These are phyloP conservation scores for Cercospora citrullina DNA, from an alignment of 2,329 filamentous ascomycete genomes.

Conservation along the genomic window DNA sequence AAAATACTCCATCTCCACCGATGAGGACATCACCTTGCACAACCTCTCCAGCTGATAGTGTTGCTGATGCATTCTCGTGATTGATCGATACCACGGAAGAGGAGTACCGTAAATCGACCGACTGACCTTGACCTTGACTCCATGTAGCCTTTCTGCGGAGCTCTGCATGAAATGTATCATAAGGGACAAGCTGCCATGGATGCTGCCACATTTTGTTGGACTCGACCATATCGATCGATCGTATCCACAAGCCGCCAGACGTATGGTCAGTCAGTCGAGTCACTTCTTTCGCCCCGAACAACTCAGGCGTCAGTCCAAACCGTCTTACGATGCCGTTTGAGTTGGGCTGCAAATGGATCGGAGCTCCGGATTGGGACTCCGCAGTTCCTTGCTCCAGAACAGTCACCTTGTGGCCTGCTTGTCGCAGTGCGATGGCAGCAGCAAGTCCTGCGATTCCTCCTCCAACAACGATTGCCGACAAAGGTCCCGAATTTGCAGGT, in stretches of 20 bases:
- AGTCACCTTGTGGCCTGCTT: slow-evolving; percentile 53
- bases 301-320: slow-evolving; percentile 31
- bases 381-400: slow-evolving; percentile 56
- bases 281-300: slow-evolving; percentile 19
- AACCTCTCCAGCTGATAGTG: slow-evolving; percentile 32
- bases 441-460: slow-evolving; percentile 57
- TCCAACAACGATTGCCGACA: slow-evolving; percentile 42
- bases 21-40: slow-evolving; percentile 36
- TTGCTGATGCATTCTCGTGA: slow-evolving; percentile 28
- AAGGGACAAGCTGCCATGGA: slow-evolving; percentile 36
- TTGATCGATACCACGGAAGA: slow-evolving; percentile 32
- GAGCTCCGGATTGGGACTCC: slow-evolving; percentile 59
- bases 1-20: slow-evolving; percentile 39
- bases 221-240: slow-evolving; percentile 43
- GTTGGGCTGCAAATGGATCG: slow-evolving; percentile 64
- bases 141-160: slow-evolving; percentile 31
- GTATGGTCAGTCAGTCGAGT: slow-evolving; percentile 14
- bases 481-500: neutral
- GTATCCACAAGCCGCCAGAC: slow-evolving; percentile 3
- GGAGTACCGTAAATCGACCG: slow-evolving; percentile 30
- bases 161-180: slow-evolving; percentile 36
- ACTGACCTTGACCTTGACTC: slow-evolving; percentile 28
- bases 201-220: slow-evolving; percentile 51
- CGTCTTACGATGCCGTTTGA: slow-evolving; percentile 57
- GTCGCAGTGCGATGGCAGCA: slow-evolving; percentile 55